Conservation (phyloP, 2,329 filamentous ascomycete species). For the Trichothecium roseum region DNA sequence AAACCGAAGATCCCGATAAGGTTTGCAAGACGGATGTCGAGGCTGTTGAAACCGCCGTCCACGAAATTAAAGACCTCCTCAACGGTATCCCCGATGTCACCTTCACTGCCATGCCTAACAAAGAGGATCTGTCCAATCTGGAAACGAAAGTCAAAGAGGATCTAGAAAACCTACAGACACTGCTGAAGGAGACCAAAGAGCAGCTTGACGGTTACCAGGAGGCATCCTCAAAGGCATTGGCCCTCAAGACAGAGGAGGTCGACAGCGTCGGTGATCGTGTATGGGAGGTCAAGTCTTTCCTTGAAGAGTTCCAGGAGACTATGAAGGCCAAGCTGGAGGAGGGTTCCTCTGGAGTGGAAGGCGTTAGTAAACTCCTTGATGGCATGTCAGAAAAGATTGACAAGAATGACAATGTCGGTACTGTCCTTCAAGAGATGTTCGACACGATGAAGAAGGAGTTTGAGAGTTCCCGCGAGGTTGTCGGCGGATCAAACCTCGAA, state of each 20-base stretch:
- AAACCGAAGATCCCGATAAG: constrained; percentile 35
- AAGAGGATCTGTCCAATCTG: constrained; percentile 56
- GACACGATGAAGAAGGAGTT: constrained; percentile 77
- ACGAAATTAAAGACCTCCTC: constrained; percentile 74
- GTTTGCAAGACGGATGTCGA: constrained; percentile 77
- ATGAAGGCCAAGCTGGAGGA: constrained; percentile 69
- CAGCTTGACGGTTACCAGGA: constrained; percentile 58
- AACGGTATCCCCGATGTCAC: constrained; percentile 65
- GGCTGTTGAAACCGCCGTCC: constrained; percentile 66
- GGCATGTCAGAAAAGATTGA: constrained; percentile 52
- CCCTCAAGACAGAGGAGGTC: constrained; percentile 27
- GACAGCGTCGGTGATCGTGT: constrained; percentile 69
- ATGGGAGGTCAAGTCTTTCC: constrained; percentile 63
- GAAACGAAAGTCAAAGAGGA: constrained; percentile 24
- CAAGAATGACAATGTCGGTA: constrained; percentile 44
- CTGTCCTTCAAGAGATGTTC: constrained; percentile 61
- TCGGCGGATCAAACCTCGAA: constrained; percentile 73
- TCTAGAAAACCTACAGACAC: constrained; percentile 48
- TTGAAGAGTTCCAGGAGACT: constrained; percentile 69
- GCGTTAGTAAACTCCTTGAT: constrained; percentile 60
- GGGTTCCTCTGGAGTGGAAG: constrained; percentile 61
- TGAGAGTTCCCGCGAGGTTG: constrained; percentile 71
- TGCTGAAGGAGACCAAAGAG: constrained; percentile 63
- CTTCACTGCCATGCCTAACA: constrained; percentile 59
- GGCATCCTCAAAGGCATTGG: constrained; percentile 58